A percentile compares a stretch with the other conserved stretches of the same genome.
phyloP scores from a whole-genome alignment of 2,329 filamentous ascomycete genomes.

The Lachnellula suecica region DNA sequence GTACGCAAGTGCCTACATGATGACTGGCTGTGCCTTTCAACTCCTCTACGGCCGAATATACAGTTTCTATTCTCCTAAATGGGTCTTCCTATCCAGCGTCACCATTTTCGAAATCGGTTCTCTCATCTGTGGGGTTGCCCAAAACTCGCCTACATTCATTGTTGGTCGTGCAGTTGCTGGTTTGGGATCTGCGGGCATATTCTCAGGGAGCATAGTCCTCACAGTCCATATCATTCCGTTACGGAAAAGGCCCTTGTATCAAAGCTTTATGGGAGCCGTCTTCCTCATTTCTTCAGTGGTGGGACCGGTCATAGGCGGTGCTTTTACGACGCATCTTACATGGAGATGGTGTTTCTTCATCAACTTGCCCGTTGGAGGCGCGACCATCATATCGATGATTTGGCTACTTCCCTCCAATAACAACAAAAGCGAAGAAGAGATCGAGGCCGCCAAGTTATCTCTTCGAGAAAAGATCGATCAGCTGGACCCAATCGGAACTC shows the following conservation, averaged over 20 bases:
- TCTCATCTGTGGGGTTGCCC: background rate
- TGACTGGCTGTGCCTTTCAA: background rate
- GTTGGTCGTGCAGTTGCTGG: background rate
- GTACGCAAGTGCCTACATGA: constrained; percentile 30
- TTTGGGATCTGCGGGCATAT: background rate
- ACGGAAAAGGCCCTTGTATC: background rate
- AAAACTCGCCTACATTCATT: background rate
- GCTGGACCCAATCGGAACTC: constrained; percentile 33
- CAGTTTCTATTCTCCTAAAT: constrained; percentile 23
- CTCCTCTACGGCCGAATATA: constrained; percentile 21
- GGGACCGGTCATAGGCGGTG: constrained; percentile 31
- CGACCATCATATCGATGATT: constrained; percentile 16
- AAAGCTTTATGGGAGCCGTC: constrained; percentile 8
- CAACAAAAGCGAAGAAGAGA: constrained; percentile 21
- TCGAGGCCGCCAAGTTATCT: constrained; percentile 26
- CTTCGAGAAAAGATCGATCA: constrained; percentile 38
- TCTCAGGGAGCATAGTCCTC: background rate
- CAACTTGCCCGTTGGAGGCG: constrained; percentile 39
- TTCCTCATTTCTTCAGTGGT: constrained; percentile 15
- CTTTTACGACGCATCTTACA: constrained; percentile 33
- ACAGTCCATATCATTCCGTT: background rate
- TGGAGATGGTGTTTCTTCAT: constrained; percentile 36
- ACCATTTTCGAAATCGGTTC: constrained; percentile 28
- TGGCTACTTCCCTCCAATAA: constrained; percentile 33
- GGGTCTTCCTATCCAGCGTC: constrained; percentile 18